A percentile compares a stretch with the other conserved stretches of the same genome.
Evolutionary conservation across 2,329 filamentous ascomycete species (phyloP).

Genomic region (Penicillium sp.): DNA sequence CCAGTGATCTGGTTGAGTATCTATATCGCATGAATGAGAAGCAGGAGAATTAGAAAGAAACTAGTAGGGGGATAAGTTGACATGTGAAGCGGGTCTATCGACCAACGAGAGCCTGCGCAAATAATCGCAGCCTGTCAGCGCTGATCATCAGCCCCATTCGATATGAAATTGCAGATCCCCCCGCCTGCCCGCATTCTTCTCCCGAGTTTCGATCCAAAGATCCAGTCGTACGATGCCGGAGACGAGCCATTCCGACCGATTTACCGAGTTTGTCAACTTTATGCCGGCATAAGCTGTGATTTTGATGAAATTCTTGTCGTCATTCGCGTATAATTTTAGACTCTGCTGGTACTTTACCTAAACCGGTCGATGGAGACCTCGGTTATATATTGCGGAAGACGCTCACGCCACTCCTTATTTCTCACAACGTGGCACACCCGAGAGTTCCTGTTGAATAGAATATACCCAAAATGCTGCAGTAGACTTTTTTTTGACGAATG

Average conservation of each 20-base stretch:
- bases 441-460: neutral
- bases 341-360: neutral
- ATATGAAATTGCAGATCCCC: conserved; percentile 9
- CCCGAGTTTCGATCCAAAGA: conserved; percentile 5
- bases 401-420: conserved; percentile 14
- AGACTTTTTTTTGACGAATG: neutral
- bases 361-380: conserved; percentile 12
- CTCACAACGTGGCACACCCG: neutral
- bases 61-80: neutral
- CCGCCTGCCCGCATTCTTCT: conserved; percentile 2
- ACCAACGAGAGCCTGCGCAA: conserved; percentile 10
- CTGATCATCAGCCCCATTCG: neutral
- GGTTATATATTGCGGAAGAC: conserved; percentile 7
- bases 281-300: neutral
- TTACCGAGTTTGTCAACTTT: conserved; percentile 10
- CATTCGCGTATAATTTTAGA: conserved; percentile 1
- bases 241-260: conserved; percentile 10
- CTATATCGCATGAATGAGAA: too few species aligned
- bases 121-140: conserved; percentile 4
- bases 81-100: conserved; percentile 16
- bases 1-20: too few species aligned
- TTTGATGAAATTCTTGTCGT: neutral
- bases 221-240: conserved; percentile 20
- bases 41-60: neutral
- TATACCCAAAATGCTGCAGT: neutral